These are phyloP conservation scores for Neonectria ditissima DNA, from an alignment of 2,329 filamentous ascomycete species.

Conservation along the genomic window DNA sequence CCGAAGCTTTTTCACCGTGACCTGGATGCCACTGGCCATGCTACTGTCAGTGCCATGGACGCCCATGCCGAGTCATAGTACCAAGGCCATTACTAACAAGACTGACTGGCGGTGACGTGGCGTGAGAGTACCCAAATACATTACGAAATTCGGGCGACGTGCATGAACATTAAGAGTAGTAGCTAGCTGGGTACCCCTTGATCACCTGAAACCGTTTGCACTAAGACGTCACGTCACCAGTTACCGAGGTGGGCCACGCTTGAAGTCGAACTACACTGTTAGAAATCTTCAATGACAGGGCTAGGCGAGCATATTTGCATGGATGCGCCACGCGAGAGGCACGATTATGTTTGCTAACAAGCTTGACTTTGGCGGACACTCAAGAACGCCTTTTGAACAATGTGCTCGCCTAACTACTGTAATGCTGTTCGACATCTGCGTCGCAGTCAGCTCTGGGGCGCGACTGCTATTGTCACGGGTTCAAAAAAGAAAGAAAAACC, in stretches of 20 bases:
- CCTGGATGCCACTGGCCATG: background rate
- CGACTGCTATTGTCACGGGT: too few species aligned
- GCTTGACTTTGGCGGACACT: background rate
- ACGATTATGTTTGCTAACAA: background rate
- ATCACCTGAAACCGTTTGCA: slow-evolving; percentile 23
- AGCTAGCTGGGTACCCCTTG: too few species aligned
- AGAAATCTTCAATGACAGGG: background rate
- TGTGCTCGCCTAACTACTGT: background rate
- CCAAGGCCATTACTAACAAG: background rate
- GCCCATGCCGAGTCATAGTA: background rate
- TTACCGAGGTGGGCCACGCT: background rate
- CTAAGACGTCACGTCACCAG: slow-evolving; percentile 2
- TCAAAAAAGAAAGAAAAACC: too few species aligned
- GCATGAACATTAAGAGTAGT: too few species aligned
- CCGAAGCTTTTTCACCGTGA: background rate
- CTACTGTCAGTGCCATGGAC: background rate
- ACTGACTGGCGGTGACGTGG: background rate
- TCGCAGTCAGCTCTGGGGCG: too few species aligned
- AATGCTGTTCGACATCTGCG: too few species aligned
- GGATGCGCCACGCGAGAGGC: background rate
- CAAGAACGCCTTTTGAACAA: background rate
- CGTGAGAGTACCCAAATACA: background rate
- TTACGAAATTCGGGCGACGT: background rate
- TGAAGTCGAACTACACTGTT: background rate
- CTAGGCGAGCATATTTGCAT: too few species aligned